These are phyloP conservation scores for Fraxinus paxiana DNA, from an alignment of 305 asterid genomes.

Conservation along the genomic window DNA sequence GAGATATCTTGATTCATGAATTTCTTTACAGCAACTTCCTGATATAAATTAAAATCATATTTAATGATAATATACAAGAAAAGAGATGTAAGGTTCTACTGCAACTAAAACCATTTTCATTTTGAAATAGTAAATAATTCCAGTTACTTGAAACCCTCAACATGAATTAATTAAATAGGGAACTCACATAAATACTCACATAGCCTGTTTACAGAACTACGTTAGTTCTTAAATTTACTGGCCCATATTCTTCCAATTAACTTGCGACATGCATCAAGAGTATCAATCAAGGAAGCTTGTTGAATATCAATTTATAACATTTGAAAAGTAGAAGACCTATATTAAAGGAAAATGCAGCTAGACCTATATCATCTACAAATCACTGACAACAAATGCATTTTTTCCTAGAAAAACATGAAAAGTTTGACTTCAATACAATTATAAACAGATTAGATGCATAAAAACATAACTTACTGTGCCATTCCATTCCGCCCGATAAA, in stretches of 20 bases:
- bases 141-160: neutral
- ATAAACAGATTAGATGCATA: conserved; percentile 22
- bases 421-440: conserved; percentile 1
- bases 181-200: neutral
- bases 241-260: neutral
- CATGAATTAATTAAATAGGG: neutral
- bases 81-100: neutral
- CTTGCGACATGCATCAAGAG: neutral
- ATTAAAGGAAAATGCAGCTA: neutral
- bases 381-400: neutral
- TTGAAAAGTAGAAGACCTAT: neutral
- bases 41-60: conserved; percentile 26
- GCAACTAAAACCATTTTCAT: conserved; percentile 1
- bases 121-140: neutral
- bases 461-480: conserved; percentile 62
- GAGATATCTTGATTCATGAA: conserved; percentile 97
- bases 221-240: neutral
- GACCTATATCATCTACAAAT: neutral
- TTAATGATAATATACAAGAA: neutral
- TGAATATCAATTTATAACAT: neutral
- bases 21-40: conserved; percentile 98
- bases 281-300: neutral
- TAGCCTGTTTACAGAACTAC: neutral
- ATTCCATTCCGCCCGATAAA: conserved; percentile 92
- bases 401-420: neutral